Conservation (phyloP, 1,284 basidiomycete genomes). For the Tetrapyrgos nigripes region DNA sequence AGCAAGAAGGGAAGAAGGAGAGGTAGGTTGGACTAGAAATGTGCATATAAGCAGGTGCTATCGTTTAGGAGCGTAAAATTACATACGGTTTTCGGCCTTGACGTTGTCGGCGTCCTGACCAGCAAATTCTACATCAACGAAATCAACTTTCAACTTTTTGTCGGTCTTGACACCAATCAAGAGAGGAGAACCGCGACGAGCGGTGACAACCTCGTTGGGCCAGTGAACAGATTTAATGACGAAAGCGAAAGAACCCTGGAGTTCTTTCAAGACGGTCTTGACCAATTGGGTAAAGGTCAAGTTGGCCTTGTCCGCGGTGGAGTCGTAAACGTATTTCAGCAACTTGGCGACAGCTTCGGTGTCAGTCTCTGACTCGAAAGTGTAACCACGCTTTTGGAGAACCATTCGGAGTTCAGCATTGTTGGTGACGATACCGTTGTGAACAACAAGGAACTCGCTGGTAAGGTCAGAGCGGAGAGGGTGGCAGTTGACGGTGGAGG, state of each 20-base stretch:
- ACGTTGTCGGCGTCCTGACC: conserved; percentile 71
- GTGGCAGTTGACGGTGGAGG: conserved; percentile 92
- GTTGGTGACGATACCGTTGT: conserved; percentile 99
- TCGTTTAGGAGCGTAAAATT: not conserved
- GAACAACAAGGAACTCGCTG: conserved; percentile 92
- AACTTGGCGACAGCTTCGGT: conserved; percentile 98
- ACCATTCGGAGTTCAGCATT: conserved; percentile 89
- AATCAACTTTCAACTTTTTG: conserved; percentile 99
- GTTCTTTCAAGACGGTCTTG: conserved; percentile 97
- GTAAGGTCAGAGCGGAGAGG: conserved; percentile 89
- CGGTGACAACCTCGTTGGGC: conserved; percentile 96
- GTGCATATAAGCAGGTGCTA: conserved; percentile 20
- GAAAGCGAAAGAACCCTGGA: conserved; percentile 99
- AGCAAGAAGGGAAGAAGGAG: conserved; percentile 71
- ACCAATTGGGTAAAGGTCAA: conserved; percentile 91
- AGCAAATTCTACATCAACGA: conserved; percentile 97
- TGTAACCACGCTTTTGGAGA: conserved; percentile 95
- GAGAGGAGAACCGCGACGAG: conserved; percentile 96
- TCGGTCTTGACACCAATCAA: conserved; percentile 99
- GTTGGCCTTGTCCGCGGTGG: conserved; percentile 82
- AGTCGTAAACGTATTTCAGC: conserved; percentile 97
- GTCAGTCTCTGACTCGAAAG: conserved; percentile 96
- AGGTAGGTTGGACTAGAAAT: conserved; percentile 53
- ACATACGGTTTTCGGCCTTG: conserved; percentile 64
- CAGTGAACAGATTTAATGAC: conserved; percentile 98